These are phyloP conservation scores for Trichoderma sp. DNA, from an alignment of 2,329 filamentous ascomycete genomes.

Conservation along the genomic window DNA sequence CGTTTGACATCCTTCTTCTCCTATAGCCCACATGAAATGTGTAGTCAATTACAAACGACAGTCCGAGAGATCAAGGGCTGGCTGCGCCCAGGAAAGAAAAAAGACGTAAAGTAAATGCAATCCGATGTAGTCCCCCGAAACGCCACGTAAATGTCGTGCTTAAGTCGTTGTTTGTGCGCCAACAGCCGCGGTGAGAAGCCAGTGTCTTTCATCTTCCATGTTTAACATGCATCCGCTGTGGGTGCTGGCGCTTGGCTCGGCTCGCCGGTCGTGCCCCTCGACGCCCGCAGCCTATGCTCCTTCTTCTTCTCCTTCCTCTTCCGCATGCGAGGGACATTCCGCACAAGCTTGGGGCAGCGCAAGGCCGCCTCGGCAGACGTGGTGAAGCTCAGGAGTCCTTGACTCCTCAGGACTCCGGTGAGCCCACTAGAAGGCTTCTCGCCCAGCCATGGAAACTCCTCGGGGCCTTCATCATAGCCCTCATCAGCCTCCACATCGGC, in stretches of 20 bases:
- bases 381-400: conserved; percentile 29
- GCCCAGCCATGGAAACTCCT: conserved; percentile 37
- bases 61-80: conserved; percentile 16
- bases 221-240: neutral
- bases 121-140: neutral
- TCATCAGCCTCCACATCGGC: conserved; percentile 37
- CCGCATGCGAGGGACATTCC: conserved; percentile 34
- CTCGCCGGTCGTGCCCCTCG: conserved; percentile 9
- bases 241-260: neutral
- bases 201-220: neutral
- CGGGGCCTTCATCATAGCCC: conserved; percentile 35
- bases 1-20: conserved; percentile 16
- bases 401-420: conserved; percentile 30
- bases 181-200: no score
- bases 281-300: conserved; percentile 23
- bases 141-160: conserved; percentile 23
- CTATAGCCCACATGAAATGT: conserved; percentile 7
- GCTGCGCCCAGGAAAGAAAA: neutral
- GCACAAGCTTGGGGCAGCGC: conserved; percentile 31
- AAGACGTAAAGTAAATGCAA: conserved; percentile 10
- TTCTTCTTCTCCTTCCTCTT: conserved; percentile 30
- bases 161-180: conserved; percentile 11
- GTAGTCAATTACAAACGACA: conserved; percentile 17
- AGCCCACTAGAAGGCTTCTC: conserved; percentile 27
- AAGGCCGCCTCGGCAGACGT: conserved; percentile 31